Evolutionary conservation across 2,329 filamentous ascomycete genomes (phyloP), one percentile per base, ranked within the genome.

Genomic region (Passalora sequoiae): DNA sequence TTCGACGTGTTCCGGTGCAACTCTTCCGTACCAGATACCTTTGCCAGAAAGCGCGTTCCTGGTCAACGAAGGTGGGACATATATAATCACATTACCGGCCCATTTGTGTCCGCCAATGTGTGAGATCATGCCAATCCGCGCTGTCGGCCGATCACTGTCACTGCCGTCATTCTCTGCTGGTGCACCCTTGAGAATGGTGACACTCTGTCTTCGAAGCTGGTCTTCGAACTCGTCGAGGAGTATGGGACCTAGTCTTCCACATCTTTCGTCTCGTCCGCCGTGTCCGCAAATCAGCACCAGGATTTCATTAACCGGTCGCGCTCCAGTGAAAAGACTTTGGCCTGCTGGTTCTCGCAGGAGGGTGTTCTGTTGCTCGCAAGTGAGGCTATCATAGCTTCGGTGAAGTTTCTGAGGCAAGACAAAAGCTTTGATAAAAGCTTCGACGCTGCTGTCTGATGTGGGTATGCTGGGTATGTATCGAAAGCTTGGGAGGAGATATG

Each of bases 241-340:
- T 1, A 87, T 66, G 0, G 89, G 88, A 0, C 87, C 89, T 51
- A 91, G 73, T 16, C 86, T 68, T 0, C 92, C 91, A 59, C 92
- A 98, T 39, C 92, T 76, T 57, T 74, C 70, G 61, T 98, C 92
- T 8, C 92, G 75, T 2, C 81, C 81, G 10, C 83, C 84, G 57
- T 98, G 92, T 0, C 89, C 88, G 60, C 92, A 98, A 31, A 96
- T 83, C 15, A 97, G 69, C 21, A 98, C 78, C n/a, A 86, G 57
- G 4, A 89, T 72, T 49, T 89, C 83, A 12, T 76, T 60, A 6
- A 85, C 76, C 45, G 80, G 76, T 8, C 75, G 68, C 4, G 86
- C 81, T 1, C 74, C 73, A 1, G 67, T 66, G 2, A 87, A 69
- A 0, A 64, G 51, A 0, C 59, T 40, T 19, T 71, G 68, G 68